Percentiles rank a stretch among this genome's conserved stretches.
These are phyloP conservation scores for Arctium lappa DNA, from an alignment of 129 eudicot genomes.

Conservation along the genomic window DNA sequence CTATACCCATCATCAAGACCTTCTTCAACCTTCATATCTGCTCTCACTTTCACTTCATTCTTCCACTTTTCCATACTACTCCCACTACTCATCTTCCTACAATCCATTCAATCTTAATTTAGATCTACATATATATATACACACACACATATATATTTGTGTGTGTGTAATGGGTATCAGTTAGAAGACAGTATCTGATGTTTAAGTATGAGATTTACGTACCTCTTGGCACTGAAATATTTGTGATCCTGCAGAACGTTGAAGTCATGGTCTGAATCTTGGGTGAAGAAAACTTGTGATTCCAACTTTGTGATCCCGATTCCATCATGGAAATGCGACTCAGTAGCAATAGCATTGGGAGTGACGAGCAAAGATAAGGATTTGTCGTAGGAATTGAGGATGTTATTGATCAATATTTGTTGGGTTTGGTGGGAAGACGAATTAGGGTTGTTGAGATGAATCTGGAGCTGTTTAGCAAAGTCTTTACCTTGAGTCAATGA, in stretches of 20 bases:
- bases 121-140: background rate
- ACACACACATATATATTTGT: too few relatives aligned
- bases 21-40: constrained; percentile 50
- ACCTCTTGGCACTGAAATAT: constrained; percentile 34
- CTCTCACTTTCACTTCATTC: constrained; percentile 35
- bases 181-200: background rate
- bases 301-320: constrained; percentile 6
- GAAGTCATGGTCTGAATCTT: constrained; percentile 38
- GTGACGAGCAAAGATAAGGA: constrained; percentile 36
- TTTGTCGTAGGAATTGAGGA: constrained; percentile 44
- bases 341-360: background rate
- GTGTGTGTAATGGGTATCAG: background rate
- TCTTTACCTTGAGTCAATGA: constrained; percentile 73
- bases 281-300: constrained; percentile 41
- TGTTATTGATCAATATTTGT: constrained; percentile 38
- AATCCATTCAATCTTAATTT: background rate
- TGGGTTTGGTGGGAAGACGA: constrained; percentile 33
- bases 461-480: constrained; percentile 52
- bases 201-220: background rate
- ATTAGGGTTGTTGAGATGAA: constrained; percentile 35
- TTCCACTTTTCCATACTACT: constrained; percentile 33
- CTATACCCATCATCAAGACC: constrained; percentile 67
- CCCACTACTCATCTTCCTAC: constrained; percentile 34
- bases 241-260: constrained; percentile 23
- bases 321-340: background rate